Evolutionary conservation across 768 basidiomycete genomes (phyloP).

Genomic region (button mushroom (Agaricus bisporus)): DNA sequence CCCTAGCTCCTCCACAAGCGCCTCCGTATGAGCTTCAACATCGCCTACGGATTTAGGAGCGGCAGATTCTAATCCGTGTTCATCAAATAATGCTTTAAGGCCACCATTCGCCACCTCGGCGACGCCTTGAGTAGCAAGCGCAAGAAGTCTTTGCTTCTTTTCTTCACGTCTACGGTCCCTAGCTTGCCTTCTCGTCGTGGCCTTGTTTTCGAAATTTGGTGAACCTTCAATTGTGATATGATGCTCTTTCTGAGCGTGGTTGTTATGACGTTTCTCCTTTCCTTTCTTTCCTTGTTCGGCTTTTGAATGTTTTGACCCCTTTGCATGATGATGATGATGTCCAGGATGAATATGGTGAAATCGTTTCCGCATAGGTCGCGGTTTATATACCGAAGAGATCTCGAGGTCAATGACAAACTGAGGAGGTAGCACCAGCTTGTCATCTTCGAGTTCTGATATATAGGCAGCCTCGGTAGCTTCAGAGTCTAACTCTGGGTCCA

Average conservation of each 20-base stretch:
- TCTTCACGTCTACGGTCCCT: slow-evolving; percentile 50
- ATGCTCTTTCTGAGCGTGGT: slow-evolving; percentile 11
- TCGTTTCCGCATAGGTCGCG: slow-evolving; percentile 47
- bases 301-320: slow-evolving; percentile 20
- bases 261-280: slow-evolving; percentile 11
- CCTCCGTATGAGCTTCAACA: background rate
- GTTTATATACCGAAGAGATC: slow-evolving; percentile 69
- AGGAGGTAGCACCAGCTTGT: slow-evolving; percentile 17
- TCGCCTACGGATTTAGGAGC: background rate
- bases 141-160: slow-evolving; percentile 30
- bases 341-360: slow-evolving; percentile 14
- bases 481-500: slow-evolving; percentile 37
- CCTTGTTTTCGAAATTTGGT: slow-evolving; percentile 17
- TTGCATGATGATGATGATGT: slow-evolving; percentile 24
- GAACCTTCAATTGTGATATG: slow-evolving; percentile 5
- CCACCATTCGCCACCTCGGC: slow-evolving; percentile 6
- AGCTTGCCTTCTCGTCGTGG: slow-evolving; percentile 33
- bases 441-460: slow-evolving; percentile 9
- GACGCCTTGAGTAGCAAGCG: slow-evolving; percentile 19
- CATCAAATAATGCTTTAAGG: background rate
- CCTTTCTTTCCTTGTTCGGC: slow-evolving; percentile 33
- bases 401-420: slow-evolving; percentile 50
- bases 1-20: slow-evolving; percentile 1
- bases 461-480: slow-evolving; percentile 25
- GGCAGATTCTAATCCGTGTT: background rate